A percentile compares a stretch with the other conserved stretches of the same genome.
These are phyloP conservation scores for Primulina huaijiensis DNA, from an alignment of 257 asterid genomes.

Conservation along the genomic window DNA sequence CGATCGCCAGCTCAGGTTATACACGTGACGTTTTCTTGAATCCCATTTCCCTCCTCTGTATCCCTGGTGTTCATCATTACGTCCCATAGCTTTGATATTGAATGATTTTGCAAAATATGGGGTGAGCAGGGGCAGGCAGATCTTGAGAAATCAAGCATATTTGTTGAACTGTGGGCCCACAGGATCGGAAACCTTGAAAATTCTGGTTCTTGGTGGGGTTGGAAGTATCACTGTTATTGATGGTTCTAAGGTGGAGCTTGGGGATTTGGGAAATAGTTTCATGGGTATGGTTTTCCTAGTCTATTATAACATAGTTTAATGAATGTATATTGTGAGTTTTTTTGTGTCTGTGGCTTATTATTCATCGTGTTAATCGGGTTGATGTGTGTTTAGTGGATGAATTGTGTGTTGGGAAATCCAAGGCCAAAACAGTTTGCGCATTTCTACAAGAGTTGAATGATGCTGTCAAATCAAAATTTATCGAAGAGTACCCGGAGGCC, in stretches of 20 bases:
- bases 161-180: constrained; percentile 97
- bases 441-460: constrained; percentile 95
- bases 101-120: constrained; percentile 70
- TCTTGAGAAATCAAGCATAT: constrained; percentile 86
- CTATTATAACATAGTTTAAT: neutral
- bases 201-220: constrained; percentile 94
- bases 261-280: constrained; percentile 92
- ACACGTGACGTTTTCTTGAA: neutral
- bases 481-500: constrained; percentile 77
- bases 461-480: constrained; percentile 88
- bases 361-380: neutral
- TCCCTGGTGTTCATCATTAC: neutral
- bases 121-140: constrained; percentile 99
- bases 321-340: neutral
- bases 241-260: constrained; percentile 87
- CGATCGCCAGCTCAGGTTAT: constrained; percentile 95
- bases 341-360: neutral
- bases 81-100: constrained; percentile 4
- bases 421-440: constrained; percentile 85
- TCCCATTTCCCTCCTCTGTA: constrained; percentile 7
- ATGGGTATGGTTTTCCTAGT: constrained; percentile 48
- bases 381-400: constrained; percentile 11
- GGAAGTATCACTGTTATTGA: constrained; percentile 95
- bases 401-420: constrained; percentile 83
- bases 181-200: constrained; percentile 90